phyloP scores from a whole-genome alignment of 140 eudicot species.

The Stevia rebaudiana region DNA sequence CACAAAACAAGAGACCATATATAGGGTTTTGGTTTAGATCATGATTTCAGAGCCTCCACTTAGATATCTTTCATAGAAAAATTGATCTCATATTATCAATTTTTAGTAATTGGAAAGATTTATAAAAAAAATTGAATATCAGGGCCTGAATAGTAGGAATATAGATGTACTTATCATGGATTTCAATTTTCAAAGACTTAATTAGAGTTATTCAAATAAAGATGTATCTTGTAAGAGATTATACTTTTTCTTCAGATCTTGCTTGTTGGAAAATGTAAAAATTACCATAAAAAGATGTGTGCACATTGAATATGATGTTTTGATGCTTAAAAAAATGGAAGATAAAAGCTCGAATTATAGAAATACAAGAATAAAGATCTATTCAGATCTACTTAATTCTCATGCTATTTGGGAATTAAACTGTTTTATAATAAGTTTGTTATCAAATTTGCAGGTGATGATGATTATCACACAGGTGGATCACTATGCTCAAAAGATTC shows the following conservation, averaged over 20 bases:
- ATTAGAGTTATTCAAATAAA: too few relatives aligned
- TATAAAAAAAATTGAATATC: too few relatives aligned
- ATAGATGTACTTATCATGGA: too few relatives aligned
- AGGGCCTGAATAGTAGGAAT: too few relatives aligned
- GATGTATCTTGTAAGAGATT: too few relatives aligned
- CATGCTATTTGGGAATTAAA: not conserved
- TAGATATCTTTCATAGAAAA: not conserved
- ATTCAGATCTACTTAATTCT: not conserved
- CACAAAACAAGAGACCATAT: not conserved
- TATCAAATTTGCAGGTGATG: conserved; percentile 55
- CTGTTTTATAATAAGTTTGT: conserved; percentile 24
- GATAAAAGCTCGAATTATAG: too few relatives aligned
- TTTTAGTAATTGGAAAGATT: too few relatives aligned
- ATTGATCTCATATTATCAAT: not conserved
- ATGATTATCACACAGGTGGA: conserved; percentile 49
- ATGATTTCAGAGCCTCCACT: not conserved
- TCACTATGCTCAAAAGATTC: conserved; percentile 58
- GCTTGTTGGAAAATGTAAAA: too few relatives aligned
- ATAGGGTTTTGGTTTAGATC: conserved; percentile 18
- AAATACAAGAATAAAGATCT: too few relatives aligned
- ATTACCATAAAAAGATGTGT: too few relatives aligned
- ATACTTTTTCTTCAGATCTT: too few relatives aligned
- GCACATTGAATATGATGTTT: not conserved
- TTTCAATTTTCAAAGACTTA: too few relatives aligned
- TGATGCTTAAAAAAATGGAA: not conserved